Base-by-base conservation (phyloP, 305 asterid genomes). In the Fraxinus sp. region DNA sequence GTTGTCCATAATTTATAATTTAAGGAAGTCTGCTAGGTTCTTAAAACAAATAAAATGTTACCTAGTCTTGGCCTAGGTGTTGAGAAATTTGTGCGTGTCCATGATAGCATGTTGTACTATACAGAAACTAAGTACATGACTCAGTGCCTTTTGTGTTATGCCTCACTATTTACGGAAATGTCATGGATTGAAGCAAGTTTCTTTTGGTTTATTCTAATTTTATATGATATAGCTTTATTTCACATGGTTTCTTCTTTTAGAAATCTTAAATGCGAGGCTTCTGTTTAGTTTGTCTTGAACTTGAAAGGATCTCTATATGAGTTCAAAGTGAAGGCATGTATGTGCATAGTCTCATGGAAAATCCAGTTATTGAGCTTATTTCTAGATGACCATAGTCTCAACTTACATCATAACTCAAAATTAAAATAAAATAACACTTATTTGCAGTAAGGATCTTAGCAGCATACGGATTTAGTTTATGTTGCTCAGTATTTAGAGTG, bases 131-230 rank as follows among this genome's bases (percentile, higher is more conserved):
- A 46, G 5, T 11, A 46, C 57, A 46, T 46, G 57, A 46, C 57
- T 46, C 18, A 3, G 57, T 46, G 18, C 57, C 57, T 4, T 46
- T 11, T 5, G 0, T 46, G 18, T 46, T 46, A 13, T 30, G 33
- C 33, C 33, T 30, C 33, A 30, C 33, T 30, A 30, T 30, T 30
- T 30, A 30, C 33, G 3, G 89, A 87, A 82, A 87, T 86, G 1
- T 76, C 90, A n/a, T 89, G 91, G 90, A 86, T 83, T 77, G 90
- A 89, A 46, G 90, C 86, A 89, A 71, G 88, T n/a, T 24, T 3
- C 30, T 49, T 41, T 13, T 22, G 14, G 0, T 72, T 26, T n/a
- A 30, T 77, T 70, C 52, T 76, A 32, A 52, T 30, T 41, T 41
- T 10, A 9, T 41, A 41, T 41, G 4, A 41, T 41, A 41, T 4